phyloP scores from a whole-genome alignment of 2,329 filamentous ascomycete genomes.

The Zymoseptoria ardabiliae region DNA sequence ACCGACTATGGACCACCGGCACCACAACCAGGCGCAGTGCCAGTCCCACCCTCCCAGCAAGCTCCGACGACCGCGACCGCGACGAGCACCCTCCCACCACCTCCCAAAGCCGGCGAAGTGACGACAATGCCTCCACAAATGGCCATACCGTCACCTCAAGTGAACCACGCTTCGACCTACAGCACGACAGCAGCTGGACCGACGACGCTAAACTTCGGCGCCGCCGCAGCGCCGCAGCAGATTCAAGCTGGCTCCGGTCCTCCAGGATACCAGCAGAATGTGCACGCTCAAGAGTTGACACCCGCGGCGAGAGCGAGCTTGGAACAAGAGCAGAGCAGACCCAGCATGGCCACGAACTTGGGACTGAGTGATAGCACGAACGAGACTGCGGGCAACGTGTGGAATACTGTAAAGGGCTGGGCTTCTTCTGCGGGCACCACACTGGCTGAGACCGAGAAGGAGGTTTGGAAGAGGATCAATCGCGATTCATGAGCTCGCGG shows the following conservation, averaged over 20 bases:
- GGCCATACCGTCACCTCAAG: constrained; percentile 32
- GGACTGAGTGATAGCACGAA: constrained; percentile 16
- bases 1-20: constrained; percentile 31
- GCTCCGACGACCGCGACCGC: constrained; percentile 14
- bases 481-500: not conserved
- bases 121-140: constrained; percentile 35
- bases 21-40: constrained; percentile 38
- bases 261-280: constrained; percentile 43
- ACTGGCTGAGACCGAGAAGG: constrained; percentile 39
- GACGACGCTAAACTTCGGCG: constrained; percentile 34
- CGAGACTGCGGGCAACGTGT: constrained; percentile 21
- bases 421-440: constrained; percentile 34
- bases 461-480: constrained; percentile 43
- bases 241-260: constrained; percentile 32
- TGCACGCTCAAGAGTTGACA: constrained; percentile 36
- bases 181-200: constrained; percentile 31
- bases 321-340: constrained; percentile 21
- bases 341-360: constrained; percentile 12
- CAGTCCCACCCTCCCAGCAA: constrained; percentile 26
- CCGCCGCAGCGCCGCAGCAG: constrained; percentile 23
- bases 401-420: constrained; percentile 38
- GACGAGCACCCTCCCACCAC: constrained; percentile 31
- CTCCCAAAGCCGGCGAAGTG: constrained; percentile 33
- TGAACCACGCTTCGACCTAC: constrained; percentile 33
- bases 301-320: constrained; percentile 29